Evolutionary conservation across 2,329 filamentous ascomycete genomes (phyloP).

Genomic region (Colletotrichum abscissum): DNA sequence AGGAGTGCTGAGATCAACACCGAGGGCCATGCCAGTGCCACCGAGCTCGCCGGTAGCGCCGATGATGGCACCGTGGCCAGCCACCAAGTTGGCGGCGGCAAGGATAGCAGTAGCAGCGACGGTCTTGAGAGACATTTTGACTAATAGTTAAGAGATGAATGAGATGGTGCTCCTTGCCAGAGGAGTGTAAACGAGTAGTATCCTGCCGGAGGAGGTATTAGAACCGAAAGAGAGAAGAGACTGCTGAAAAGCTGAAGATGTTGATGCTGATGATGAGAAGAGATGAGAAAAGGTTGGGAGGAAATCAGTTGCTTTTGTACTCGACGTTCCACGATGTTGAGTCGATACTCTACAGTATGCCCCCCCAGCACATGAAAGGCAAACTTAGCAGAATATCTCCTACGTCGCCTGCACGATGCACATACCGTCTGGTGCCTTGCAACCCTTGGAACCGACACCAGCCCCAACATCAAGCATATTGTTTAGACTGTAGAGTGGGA

Average conservation of each 20-base stretch:
- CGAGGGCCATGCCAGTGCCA: slow-evolving; percentile 64
- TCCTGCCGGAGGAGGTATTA: slow-evolving; percentile 33
- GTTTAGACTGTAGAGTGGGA: slow-evolving; percentile 8
- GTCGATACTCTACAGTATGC: neutral
- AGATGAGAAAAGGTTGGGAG: slow-evolving; percentile 4
- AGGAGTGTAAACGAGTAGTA: slow-evolving; percentile 31
- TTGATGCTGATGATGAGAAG: slow-evolving; percentile 25
- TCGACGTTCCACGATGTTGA: neutral
- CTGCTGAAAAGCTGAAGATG: slow-evolving; percentile 25
- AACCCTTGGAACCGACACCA: neutral
- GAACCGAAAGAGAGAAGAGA: slow-evolving; percentile 26
- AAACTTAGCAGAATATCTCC: neutral
- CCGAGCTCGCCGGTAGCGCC: slow-evolving; percentile 67
- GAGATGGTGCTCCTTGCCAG: slow-evolving; percentile 31
- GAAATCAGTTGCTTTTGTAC: slow-evolving; percentile 24
- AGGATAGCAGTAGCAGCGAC: slow-evolving; percentile 58
- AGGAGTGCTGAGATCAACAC: slow-evolving; percentile 65
- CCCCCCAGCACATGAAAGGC: neutral
- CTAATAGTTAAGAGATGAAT: neutral
- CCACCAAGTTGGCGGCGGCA: slow-evolving; percentile 64
- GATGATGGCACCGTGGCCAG: slow-evolving; percentile 71
- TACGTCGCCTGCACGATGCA: slow-evolving; percentile 15
- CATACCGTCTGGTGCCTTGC: slow-evolving; percentile 3
- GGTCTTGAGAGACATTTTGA: slow-evolving; percentile 46
- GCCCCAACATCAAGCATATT: slow-evolving; percentile 16